Percentiles rank a stretch among this genome's conserved stretches.
Conservation (phyloP, 116 monocot species). For the Zostera marina region DNA sequence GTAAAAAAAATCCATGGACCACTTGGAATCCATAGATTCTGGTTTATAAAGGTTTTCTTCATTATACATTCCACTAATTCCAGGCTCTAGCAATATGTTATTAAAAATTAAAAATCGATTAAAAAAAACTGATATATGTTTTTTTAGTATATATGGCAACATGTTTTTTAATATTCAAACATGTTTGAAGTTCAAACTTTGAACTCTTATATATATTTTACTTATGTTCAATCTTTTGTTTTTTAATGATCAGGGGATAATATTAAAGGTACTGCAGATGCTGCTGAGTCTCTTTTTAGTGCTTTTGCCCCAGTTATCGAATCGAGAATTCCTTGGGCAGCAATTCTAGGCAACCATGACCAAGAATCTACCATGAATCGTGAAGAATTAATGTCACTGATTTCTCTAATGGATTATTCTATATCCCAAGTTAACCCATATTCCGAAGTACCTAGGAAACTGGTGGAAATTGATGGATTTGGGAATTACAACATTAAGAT, state of each 20-base stretch:
- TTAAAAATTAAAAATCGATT: too few relatives aligned
- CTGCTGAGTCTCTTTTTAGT: conserved; percentile 69
- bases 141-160: too few relatives aligned
- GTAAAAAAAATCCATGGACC: too few relatives aligned
- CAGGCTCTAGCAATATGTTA: background rate
- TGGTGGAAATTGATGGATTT: conserved; percentile 44
- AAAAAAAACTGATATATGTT: too few relatives aligned
- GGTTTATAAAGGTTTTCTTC: background rate
- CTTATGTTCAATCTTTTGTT: background rate
- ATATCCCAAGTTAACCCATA: conserved; percentile 50
- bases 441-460: conserved; percentile 1
- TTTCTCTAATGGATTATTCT: conserved; percentile 88
- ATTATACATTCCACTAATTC: too few relatives aligned
- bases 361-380: conserved; percentile 89
- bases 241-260: conserved; percentile 50
- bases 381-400: conserved; percentile 66
- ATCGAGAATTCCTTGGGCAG: conserved; percentile 60
- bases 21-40: background rate
- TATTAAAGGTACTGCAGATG: conserved; percentile 69
- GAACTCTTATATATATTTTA: background rate
- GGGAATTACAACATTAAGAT: conserved; percentile 69
- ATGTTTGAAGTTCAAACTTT: background rate
- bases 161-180: too few relatives aligned
- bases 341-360: conserved; percentile 85
- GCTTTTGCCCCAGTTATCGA: conserved; percentile 54